Base-by-base conservation (phyloP, 2,329 filamentous ascomycete species). In the Paraconiothyrium brasiliense region DNA sequence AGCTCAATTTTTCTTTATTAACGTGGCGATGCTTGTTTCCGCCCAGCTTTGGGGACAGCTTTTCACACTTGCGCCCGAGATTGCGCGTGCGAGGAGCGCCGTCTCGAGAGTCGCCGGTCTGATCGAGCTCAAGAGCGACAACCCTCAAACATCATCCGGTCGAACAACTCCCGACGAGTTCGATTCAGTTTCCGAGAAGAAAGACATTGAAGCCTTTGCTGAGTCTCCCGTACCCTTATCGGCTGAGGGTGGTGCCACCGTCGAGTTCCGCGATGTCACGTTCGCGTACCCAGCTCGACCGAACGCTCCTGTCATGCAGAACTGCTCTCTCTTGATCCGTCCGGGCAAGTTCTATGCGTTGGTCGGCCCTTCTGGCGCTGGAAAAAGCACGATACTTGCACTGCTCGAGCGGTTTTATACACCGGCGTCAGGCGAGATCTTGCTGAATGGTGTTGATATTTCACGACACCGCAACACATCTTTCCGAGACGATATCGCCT, bases 91-190 rank as follows among this genome's bases (percentile, higher is more conserved):
- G 0, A 85, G 84, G 34, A 82, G 83, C 1, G 88, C 90, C 3
- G 86, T 87, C 11, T 14, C 90, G 94, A 72, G 97, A 95, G 83
- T 93, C 89, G 5, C 97, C 94, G 76, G 92, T 20, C 69, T 86
- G 22, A 78, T 81, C 37, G 74, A 80, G 44, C 65, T 80, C 2
- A 74, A 76, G n/a, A 65, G 60, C 2, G 60, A 70, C 48, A 35
- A 48, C 5, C 60, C 65, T 13, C 54, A 61, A 9, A 24, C 61
- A n/a, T 57, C 92, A 0, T 92, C 93, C 0, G 93, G 97, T 67
- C 96, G 97, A 91, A 90, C 92, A 66, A 97, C 94, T 0, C 84
- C 97, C 11, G 90, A 93, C 61, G 87, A 92, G 66, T 86, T 97
- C 32, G 90, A 93, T 59, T 87, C 92, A 66, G 86, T 97, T 32